These are phyloP conservation scores for Neurospora discreta DNA, from an alignment of 495 filamentous ascomycete species.

Conservation along the genomic window DNA sequence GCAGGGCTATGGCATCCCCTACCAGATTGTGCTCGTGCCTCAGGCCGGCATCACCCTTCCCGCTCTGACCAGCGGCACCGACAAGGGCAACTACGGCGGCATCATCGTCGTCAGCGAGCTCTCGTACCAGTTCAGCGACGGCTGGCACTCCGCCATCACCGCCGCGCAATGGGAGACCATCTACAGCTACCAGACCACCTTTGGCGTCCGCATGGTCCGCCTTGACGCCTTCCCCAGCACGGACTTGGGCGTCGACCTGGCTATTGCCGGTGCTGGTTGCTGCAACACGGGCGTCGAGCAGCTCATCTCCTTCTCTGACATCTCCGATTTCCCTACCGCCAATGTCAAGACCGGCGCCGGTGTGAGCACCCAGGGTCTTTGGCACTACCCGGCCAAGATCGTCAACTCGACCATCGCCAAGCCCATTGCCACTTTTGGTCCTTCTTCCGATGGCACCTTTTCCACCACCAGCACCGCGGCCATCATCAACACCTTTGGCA, in stretches of 20 bases:
- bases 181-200: conserved; percentile 46
- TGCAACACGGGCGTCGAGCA: conserved; percentile 40
- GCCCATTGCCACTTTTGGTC: conserved; percentile 41
- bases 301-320: conserved; percentile 37
- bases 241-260: conserved; percentile 32
- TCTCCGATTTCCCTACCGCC: conserved; percentile 37
- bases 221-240: conserved; percentile 45
- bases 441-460: conserved; percentile 15
- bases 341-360: conserved; percentile 31
- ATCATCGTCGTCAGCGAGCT: conserved; percentile 47
- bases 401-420: conserved; percentile 41
- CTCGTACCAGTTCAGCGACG: conserved; percentile 40
- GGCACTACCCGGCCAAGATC: conserved; percentile 48
- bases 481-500: conserved; percentile 49
- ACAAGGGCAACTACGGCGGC: conserved; percentile 44
- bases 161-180: conserved; percentile 44
- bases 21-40: conserved; percentile 42
- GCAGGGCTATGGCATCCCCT: conserved; percentile 52
- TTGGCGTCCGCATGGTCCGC: conserved; percentile 51
- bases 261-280: conserved; percentile 18
- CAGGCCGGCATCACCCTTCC: conserved; percentile 40
- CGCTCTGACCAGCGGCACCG: conserved; percentile 29
- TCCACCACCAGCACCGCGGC: conserved; percentile 34
- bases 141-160: conserved; percentile 45
- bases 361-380: conserved; percentile 32